These are phyloP conservation scores for Lepiota brunneoincarnata DNA, from an alignment of 768 basidiomycete genomes.

Conservation along the genomic window DNA sequence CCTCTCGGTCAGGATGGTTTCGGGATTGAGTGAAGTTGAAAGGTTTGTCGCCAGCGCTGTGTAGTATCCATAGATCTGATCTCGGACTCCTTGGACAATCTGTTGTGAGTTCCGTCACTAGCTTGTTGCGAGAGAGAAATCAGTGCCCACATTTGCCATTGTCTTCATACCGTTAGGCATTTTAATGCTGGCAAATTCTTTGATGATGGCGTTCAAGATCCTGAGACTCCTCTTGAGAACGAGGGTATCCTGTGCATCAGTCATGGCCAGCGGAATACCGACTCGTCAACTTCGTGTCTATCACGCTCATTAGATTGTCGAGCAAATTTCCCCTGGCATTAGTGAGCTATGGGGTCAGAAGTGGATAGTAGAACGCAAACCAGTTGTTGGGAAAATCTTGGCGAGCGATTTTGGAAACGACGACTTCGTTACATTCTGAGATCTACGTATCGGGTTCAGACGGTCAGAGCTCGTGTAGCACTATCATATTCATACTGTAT, in stretches of 20 bases:
- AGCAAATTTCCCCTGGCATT: conserved; percentile 57
- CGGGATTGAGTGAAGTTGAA: conserved; percentile 32
- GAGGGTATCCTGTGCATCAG: conserved; percentile 43
- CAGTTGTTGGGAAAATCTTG: conserved; percentile 73
- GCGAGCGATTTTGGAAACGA: conserved; percentile 75
- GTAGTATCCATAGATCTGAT: conserved; percentile 61
- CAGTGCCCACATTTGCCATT: conserved; percentile 53
- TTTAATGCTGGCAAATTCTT: conserved; percentile 69
- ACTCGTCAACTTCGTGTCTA: conserved; percentile 51
- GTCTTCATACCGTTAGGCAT: conserved; percentile 65
- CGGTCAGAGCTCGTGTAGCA: background rate
- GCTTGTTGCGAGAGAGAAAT: background rate
- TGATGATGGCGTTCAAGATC: conserved; percentile 62
- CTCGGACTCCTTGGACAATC: conserved; percentile 55
- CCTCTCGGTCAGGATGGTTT: conserved; percentile 41
- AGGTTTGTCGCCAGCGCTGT: conserved; percentile 44
- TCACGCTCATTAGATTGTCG: conserved; percentile 47
- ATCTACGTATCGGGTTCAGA: conserved; percentile 45
- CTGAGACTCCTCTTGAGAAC: conserved; percentile 59
- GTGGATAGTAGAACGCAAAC: conserved; percentile 33
- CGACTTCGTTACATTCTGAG: conserved; percentile 71
- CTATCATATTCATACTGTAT: conserved; percentile 47
- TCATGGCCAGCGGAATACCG: conserved; percentile 41
- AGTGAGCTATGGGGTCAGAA: conserved; percentile 2
- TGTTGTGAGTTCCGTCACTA: conserved; percentile 21